These are phyloP conservation scores for Globisporangium heterothallicum DNA, from an alignment of 352 stramenopile species.

Conservation along the genomic window DNA sequence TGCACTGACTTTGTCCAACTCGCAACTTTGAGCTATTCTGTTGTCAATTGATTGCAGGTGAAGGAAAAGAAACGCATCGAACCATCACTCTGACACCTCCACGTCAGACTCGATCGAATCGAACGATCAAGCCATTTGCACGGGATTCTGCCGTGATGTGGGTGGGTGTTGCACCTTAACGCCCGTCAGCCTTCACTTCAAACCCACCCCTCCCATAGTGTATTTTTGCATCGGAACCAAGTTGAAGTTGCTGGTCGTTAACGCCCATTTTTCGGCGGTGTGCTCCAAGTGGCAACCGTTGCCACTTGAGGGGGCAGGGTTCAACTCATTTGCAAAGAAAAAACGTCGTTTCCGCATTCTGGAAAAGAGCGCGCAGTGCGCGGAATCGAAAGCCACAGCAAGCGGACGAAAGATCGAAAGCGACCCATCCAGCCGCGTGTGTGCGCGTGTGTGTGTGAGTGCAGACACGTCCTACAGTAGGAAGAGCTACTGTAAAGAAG, in stretches of 20 bases:
- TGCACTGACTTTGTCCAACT: no score
- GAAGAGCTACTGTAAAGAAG: background rate
- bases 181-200: slow-evolving; percentile 15
- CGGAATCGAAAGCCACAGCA: background rate
- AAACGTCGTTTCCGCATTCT: slow-evolving; percentile 1
- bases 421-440: background rate
- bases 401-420: background rate
- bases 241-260: slow-evolving; percentile 19
- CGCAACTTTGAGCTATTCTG: no score
- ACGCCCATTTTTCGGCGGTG: slow-evolving; percentile 4
- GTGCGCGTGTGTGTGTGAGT: no score
- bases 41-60: no score
- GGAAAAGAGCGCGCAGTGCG: background rate
- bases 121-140: background rate
- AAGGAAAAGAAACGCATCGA: no score
- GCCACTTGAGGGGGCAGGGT: background rate
- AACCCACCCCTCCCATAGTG: background rate
- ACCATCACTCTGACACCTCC: background rate
- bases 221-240: background rate
- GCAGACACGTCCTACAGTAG: background rate
- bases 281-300: background rate
- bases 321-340: background rate
- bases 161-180: background rate
- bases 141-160: slow-evolving; percentile 2
- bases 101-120: background rate